A percentile compares a stretch with the other conserved stretches of the same genome.
Evolutionary conservation across 306 rosid genomes (phyloP).

Genomic region (Quercus mongolica): DNA sequence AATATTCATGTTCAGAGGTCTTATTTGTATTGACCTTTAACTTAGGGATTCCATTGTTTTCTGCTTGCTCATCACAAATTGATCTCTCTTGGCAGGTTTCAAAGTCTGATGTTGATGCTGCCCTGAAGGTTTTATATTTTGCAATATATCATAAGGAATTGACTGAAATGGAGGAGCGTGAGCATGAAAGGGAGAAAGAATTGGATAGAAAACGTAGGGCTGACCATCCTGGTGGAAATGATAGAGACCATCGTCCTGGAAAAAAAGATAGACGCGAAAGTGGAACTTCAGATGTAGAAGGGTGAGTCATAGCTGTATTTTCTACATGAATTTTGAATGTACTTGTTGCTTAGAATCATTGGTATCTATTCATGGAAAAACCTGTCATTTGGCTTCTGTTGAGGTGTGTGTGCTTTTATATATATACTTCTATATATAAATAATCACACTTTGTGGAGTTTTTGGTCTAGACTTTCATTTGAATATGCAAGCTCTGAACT

Average conservation of each 20-base stretch:
- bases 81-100: conserved; percentile 51
- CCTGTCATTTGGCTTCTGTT: not conserved
- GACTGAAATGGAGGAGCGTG: conserved; percentile 93
- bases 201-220: conserved; percentile 61
- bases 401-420: not conserved
- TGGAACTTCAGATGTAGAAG: conserved; percentile 37
- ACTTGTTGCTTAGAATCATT: not conserved
- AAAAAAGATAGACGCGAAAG: conserved; percentile 46
- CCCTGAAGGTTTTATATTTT: conserved; percentile 74
- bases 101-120: conserved; percentile 90
- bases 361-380: not conserved
- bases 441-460: not conserved
- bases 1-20: not conserved
- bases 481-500: not conserved
- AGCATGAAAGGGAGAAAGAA: conserved; percentile 71
- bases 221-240: conserved; percentile 42
- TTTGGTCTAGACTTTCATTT: not conserved
- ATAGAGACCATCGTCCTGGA: conserved; percentile 31
- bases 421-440: not conserved
- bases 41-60: not conserved
- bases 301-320: conserved; percentile 38
- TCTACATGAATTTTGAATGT: not conserved
- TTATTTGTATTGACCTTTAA: not conserved
- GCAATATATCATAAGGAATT: conserved; percentile 95
- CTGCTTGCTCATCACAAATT: conserved; percentile 1